Evolutionary conservation across 352 stramenopile genomes (phyloP).

Genomic region (Thalassiosira sp.): DNA sequence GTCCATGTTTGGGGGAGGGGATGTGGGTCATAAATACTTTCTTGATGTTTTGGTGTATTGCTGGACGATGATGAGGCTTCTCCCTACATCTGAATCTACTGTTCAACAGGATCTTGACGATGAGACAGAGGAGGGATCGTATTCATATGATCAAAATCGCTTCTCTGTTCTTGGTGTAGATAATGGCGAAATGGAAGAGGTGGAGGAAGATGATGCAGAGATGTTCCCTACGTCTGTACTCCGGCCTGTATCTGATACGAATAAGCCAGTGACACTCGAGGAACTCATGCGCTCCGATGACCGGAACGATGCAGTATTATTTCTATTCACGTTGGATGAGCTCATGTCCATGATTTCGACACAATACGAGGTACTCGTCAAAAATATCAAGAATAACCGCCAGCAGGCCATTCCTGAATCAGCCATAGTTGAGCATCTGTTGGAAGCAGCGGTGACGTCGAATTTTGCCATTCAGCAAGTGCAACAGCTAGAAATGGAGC

Average conservation of each 20-base stretch:
- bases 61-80: slow-evolving; percentile 29
- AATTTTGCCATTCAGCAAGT: slow-evolving; percentile 64
- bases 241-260: slow-evolving; percentile 19
- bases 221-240: slow-evolving; percentile 33
- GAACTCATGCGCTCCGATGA: slow-evolving; percentile 50
- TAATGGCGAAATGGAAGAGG: slow-evolving; percentile 41
- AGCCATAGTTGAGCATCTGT: slow-evolving; percentile 44
- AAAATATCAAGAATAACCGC: slow-evolving; percentile 10
- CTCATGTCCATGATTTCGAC: slow-evolving; percentile 26
- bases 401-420: not conserved
- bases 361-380: slow-evolving; percentile 17
- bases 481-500: slow-evolving; percentile 45
- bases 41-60: slow-evolving; percentile 49
- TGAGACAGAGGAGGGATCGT: slow-evolving; percentile 14
- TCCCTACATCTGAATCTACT: slow-evolving; percentile 3
- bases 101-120: not conserved
- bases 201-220: slow-evolving; percentile 49
- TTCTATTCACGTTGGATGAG: slow-evolving; percentile 48
- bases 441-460: slow-evolving; percentile 33
- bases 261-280: slow-evolving; percentile 40
- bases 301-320: slow-evolving; percentile 49
- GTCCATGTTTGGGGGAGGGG: slow-evolving; percentile 43
- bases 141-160: slow-evolving; percentile 12
- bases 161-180: slow-evolving; percentile 23
- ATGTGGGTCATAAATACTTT: slow-evolving; percentile 56